phyloP scores from a whole-genome alignment of 176 grass and related monocot species.

The Eleusine indica region DNA sequence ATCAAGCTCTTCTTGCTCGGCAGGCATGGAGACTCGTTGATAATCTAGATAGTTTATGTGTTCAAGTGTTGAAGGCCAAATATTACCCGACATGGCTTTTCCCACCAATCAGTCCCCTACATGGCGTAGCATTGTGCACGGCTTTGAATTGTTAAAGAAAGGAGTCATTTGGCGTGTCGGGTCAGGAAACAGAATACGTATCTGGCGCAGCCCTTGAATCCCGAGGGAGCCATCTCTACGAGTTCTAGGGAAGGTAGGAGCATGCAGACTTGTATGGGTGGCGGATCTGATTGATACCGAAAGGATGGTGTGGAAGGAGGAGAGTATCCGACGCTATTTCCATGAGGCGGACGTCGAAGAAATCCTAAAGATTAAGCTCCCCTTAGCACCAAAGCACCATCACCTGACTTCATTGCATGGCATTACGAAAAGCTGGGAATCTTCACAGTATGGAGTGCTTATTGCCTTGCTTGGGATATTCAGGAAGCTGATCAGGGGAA shows the following conservation, averaged over 20 bases:
- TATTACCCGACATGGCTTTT: not conserved
- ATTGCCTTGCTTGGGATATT: no score
- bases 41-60: not conserved
- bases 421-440: no score
- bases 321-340: no score
- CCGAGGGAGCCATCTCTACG: not conserved
- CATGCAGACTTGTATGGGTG: not conserved
- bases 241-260: accelerated
- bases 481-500: no score
- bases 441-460: no score
- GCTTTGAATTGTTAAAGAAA: not conserved
- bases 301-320: not conserved
- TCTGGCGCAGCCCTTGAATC: not conserved
- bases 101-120: not conserved
- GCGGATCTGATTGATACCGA: not conserved
- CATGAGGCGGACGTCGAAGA: not conserved
- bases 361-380: not conserved
- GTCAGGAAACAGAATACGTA: not conserved
- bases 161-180: not conserved
- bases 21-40: not conserved
- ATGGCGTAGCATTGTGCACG: not conserved
- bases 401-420: not conserved
- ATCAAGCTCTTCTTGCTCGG: not conserved
- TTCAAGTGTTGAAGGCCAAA: not conserved
- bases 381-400: accelerated